Evolutionary conservation across 2,329 filamentous ascomycete genomes (phyloP).

Genomic region (Periconia digitata): DNA sequence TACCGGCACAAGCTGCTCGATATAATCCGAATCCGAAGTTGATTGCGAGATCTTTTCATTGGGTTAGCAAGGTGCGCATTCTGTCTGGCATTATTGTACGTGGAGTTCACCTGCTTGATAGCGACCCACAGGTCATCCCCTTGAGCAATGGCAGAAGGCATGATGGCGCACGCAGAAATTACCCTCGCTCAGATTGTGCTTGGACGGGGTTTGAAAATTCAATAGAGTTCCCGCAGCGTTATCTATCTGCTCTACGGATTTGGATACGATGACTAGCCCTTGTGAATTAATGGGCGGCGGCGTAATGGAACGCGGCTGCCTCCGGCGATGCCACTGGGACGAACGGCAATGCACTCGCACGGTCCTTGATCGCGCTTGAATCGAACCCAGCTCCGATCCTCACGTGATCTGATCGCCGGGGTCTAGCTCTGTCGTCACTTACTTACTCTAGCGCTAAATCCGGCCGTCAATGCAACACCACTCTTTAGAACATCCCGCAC

Average conservation of each 20-base stretch:
- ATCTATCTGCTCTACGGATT: not conserved
- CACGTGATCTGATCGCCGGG: too few relatives aligned
- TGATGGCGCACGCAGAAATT: constrained; percentile 14
- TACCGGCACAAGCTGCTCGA: constrained; percentile 92
- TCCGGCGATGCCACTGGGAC: too few relatives aligned
- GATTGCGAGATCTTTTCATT: constrained; percentile 84
- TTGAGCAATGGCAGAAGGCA: constrained; percentile 44
- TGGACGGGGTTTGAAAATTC: not conserved
- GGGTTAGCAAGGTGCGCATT: constrained; percentile 8
- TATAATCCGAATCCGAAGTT: constrained; percentile 87
- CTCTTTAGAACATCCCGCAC: too few relatives aligned
- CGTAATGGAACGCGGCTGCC: not conserved
- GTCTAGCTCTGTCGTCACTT: too few relatives aligned
- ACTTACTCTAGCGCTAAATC: too few relatives aligned
- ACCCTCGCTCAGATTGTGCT: constrained; percentile 4
- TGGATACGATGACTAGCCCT: not conserved
- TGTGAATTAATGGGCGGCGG: not conserved
- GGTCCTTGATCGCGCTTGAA: too few relatives aligned
- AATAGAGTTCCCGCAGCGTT: not conserved
- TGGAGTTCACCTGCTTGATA: constrained; percentile 52
- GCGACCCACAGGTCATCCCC: constrained; percentile 52
- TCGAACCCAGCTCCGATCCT: too few relatives aligned
- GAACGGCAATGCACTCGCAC: too few relatives aligned
- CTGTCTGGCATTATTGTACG: not conserved
- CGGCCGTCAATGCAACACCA: too few relatives aligned